Percentiles rank a stretch among this genome's conserved stretches.
phyloP scores from a whole-genome alignment of 352 stramenopile species.

The Pythium rhizo-oryzae region DNA sequence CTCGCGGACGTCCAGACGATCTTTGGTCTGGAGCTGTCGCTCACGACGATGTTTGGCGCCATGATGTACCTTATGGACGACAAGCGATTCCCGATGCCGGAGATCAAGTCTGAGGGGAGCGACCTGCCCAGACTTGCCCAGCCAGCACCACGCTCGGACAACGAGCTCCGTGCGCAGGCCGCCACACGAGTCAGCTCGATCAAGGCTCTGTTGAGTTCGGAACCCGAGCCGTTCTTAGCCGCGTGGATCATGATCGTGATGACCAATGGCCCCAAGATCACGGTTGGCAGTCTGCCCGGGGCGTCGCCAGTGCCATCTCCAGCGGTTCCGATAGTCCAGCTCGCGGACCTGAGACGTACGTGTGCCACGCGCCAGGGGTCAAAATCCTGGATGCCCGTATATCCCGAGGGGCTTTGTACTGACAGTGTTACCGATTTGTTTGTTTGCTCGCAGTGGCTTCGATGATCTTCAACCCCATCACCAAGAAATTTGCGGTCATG shows the following conservation, averaged over 20 bases:
- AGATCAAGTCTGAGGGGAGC: neutral
- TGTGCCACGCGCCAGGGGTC: too few species aligned
- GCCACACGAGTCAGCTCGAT: neutral
- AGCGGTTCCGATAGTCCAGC: neutral
- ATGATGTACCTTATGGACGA: conserved; percentile 6
- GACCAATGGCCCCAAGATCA: neutral
- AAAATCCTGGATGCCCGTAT: too few species aligned
- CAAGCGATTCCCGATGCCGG: conserved; percentile 6
- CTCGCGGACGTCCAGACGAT: neutral
- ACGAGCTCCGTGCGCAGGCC: neutral
- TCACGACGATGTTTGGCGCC: neutral
- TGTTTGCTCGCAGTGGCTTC: conserved; percentile 5
- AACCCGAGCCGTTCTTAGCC: conserved; percentile 8
- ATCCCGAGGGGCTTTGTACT: neutral
- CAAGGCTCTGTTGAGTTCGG: conserved; percentile 17
- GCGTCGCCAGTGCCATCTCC: neutral
- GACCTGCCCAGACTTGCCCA: neutral
- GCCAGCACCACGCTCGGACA: neutral
- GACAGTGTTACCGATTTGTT: neutral
- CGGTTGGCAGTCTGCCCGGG: too few species aligned
- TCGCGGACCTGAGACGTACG: neutral
- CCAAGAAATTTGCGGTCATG: conserved; percentile 17
- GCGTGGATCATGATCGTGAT: conserved; percentile 18
- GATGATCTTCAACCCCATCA: conserved; percentile 9
- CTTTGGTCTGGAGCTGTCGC: neutral